Base-by-base conservation (phyloP, 345 rosid genomes). In the Citrus maxima region DNA sequence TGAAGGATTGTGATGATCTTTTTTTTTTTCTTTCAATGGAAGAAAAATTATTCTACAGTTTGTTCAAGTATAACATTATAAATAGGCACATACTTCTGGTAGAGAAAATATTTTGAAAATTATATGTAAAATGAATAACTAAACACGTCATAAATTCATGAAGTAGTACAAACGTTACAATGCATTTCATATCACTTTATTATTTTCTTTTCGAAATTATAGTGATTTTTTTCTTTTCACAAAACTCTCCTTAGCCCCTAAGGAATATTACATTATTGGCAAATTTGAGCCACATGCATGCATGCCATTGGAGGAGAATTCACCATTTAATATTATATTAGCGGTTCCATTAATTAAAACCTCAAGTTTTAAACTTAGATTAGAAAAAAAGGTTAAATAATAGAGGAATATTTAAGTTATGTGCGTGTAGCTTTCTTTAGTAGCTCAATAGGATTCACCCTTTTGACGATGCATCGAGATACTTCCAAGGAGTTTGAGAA, bases 401-500 rank as follows among this genome's bases (percentile, higher is more conserved):
- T 12, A 21, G 16, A 66, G 55, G 38, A 49, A 49, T 73, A 59
- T 16, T 4, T 1, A 5, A 63, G 10, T 38, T 38, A 38, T 60
- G n/a, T 63, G n/a, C 6, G 3, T 22, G 38, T 72, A 21, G 54
- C 77, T 62, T 70, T 37, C 65, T 65, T 71, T 10, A 74, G 40
- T 34, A 66, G 67, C 3, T 37, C 49, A 37, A 55, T 1, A 5
- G 68, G 51, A 75, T 59, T 51, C 75, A 25, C 27, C 51, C 65
- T 80, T 46, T 65, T 6, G 25, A 9, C 2, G n/a, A n/a, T n/a
- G 35, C 46, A 40, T 14, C 55, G 9, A 18, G 77, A 73, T 69
- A 54, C 32, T 19, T 73, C 69, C 78, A 76, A 28, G 70, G 72
- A 18, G 66, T 68, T 40, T 25, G 84, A 75, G 63, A 67, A 73